Evolutionary conservation across 2,329 filamentous ascomycete genomes (phyloP), one percentile per base, ranked within the genome.

Genomic region (Seiridium unicorne): DNA sequence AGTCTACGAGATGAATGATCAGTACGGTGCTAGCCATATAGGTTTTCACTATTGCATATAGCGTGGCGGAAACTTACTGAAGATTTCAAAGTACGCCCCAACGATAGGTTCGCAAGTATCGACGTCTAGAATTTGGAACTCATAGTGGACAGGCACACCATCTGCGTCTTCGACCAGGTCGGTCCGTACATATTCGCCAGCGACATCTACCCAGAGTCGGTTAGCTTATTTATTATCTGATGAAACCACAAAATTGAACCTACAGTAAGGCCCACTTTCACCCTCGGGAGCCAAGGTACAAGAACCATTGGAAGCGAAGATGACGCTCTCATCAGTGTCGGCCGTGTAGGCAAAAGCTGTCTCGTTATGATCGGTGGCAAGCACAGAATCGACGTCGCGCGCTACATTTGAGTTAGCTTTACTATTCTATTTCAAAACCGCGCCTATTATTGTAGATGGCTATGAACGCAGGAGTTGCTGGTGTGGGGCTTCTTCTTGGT

Each of bases 41-140:
- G 47, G 11, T 49, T 11, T 34, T 9, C 8, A 18, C 4, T 47
- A 32, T 4, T 6, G 10, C 4, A 51, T 8, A 3, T 32, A 34
- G 10, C 4, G n/a, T 11, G 51, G 3, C 32, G 4, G 2, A 53
- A n/a, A 51, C 51, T 53, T 38, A 54, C 51, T 55, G 53, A 55
- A 86, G 64, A 84, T 79, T 65, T 85, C 82, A 18, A 84, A 67
- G 60, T 75, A 81, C 8, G 77, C 74, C 51, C 79, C 69, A 2
- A 77, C 73, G 0, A 84, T 75, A 4, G 79, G 49, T n/a, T 53
- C 49, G 7, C 49, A 53, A 35, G 49, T 53, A 49, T 77, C 73
- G 36, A 81, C 75, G 61, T 86, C 82, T 57, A 85, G 75, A 58
- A 85, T 73, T 68, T 85, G 82, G 62, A 83, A 76, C 63, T 84